Base-by-base conservation (phyloP, 306 rosid genomes). In the Boehmeria nivea region DNA sequence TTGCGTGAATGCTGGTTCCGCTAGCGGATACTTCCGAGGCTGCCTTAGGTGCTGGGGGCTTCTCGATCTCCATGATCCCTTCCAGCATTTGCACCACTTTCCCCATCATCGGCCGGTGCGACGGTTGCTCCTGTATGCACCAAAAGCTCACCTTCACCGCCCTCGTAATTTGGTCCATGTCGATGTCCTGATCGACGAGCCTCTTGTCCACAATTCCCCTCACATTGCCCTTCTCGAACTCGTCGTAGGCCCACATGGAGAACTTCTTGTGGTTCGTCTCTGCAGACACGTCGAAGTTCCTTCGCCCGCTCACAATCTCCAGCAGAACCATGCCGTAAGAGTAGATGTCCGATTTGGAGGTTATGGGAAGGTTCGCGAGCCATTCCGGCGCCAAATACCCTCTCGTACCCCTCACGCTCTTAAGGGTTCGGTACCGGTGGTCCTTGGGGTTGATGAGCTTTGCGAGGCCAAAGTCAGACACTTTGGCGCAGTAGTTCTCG, bases 351-450 rank as follows among this genome's bases (percentile, higher is more conserved):
- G 97, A 83, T 58, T 83, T 79, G 1, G 88, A 73, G 58, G 95
- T 86, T 72, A 83, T 57, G 1, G 87, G 88, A 67, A 83, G 78
- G 78, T 89, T 86, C 9, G 89, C 95, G 19, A 83, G 76, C 97
- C 97, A 89, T 55, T 89, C 95, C 0, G 97, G 97, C 42, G 89
- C 95, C 61, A 89, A 69, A 48, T 89, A 89, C 20, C 95, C 97
- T 43, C 95, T 70, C 3, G 93, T 89, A 23, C 97, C 95, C 57
- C 93, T 69, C 16, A 89, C 78, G 33, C 93, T 85, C 3, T 77
- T 78, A 72, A 89, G 61, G 28, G 89, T 89, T 59, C 74, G 69
- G 58, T 78, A 65, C 77, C 83, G 66, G 25, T 81, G 83, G 57
- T 85, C 95, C 42, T 76, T 77, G 0, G 73, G 71, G 45, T 69